Conservation (phyloP, 495 filamentous ascomycete genomes). For the Penicillium odoratum region DNA sequence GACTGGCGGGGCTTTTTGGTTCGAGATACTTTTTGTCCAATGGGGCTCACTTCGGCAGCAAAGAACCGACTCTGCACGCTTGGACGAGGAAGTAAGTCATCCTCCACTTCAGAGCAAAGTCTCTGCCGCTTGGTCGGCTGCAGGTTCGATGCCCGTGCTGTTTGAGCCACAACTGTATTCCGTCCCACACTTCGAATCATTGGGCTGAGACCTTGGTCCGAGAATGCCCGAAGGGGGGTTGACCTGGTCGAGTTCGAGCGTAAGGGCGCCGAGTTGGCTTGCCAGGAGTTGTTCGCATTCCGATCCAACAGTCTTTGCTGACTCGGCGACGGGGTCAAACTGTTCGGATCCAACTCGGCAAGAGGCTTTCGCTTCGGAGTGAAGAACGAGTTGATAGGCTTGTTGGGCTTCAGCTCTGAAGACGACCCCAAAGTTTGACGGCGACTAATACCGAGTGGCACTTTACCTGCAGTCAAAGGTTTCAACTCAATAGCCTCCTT, state of each 20-base stretch:
- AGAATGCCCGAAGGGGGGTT: constrained; percentile 36
- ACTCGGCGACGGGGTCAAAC: constrained; percentile 68
- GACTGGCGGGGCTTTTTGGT: constrained; percentile 50
- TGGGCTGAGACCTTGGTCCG: constrained; percentile 40
- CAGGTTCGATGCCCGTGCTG: constrained; percentile 44
- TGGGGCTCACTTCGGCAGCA: constrained; percentile 49
- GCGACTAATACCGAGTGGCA: constrained; percentile 32
- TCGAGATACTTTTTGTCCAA: constrained; percentile 43
- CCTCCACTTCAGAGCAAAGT: constrained; percentile 57
- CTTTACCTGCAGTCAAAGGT: constrained; percentile 26
- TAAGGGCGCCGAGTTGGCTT: constrained; percentile 41
- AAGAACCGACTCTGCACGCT: constrained; percentile 61
- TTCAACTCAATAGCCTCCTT: constrained; percentile 64
- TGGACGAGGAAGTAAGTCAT: constrained; percentile 33
- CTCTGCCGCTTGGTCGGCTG: constrained; percentile 61
- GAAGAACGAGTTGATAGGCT: constrained; percentile 77
- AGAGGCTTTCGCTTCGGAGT: constrained; percentile 73
- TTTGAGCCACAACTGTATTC: constrained; percentile 44
- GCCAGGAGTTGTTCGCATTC: constrained; percentile 56
- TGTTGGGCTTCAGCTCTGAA: constrained; percentile 59
- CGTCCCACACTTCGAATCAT: constrained; percentile 45
- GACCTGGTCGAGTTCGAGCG: constrained; percentile 36
- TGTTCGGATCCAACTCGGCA: constrained; percentile 84
- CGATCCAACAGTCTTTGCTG: constrained; percentile 61
- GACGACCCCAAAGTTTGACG: constrained; percentile 47